Conservation (phyloP, 106 monocot genomes). For the Gastrodia elata region DNA sequence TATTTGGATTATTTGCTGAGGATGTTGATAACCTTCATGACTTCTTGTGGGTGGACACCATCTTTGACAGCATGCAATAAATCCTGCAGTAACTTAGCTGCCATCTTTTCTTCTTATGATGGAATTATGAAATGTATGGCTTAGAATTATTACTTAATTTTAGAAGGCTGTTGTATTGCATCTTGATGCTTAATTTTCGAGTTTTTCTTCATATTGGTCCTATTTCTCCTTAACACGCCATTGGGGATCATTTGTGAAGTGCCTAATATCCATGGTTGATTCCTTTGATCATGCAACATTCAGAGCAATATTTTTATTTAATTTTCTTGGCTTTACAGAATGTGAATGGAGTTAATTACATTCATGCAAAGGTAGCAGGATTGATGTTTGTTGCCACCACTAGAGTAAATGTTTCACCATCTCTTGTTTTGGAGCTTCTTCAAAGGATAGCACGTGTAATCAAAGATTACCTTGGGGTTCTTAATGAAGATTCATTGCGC, state of each 20-base stretch:
- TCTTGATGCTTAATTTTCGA: background rate
- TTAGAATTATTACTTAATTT: background rate
- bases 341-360: slow-evolving; percentile 94
- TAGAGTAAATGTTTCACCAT: slow-evolving; percentile 83
- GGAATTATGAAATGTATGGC: background rate
- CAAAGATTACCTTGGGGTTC: slow-evolving; percentile 97
- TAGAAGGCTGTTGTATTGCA: background rate
- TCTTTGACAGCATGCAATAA: too few relatives aligned
- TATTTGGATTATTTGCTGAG: too few relatives aligned
- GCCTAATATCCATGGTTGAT: background rate
- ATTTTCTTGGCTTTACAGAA: slow-evolving; percentile 49
- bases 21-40: too few relatives aligned
- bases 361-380: slow-evolving; percentile 97
- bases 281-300: background rate
- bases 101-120: background rate
- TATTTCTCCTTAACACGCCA: background rate
- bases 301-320: background rate
- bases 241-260: background rate
- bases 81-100: too few relatives aligned
- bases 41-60: too few relatives aligned
- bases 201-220: background rate
- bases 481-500: slow-evolving; percentile 95
- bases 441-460: slow-evolving; percentile 93
- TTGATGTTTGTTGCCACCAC: slow-evolving; percentile 92
- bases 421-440: slow-evolving; percentile 86